phyloP scores from a whole-genome alignment of 306 rosid species.

The Quercus parvula region DNA sequence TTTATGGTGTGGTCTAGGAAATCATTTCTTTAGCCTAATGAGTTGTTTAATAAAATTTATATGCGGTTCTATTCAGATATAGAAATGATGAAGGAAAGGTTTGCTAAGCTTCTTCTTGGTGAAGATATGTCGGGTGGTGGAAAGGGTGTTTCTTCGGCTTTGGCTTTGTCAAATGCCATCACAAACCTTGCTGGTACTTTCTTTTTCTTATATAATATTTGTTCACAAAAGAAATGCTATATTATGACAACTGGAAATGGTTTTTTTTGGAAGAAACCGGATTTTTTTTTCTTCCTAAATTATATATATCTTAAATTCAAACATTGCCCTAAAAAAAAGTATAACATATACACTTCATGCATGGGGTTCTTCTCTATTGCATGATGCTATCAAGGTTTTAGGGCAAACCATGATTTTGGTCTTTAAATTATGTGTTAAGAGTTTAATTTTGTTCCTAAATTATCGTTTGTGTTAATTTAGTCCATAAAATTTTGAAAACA shows the following conservation, averaged over 20 bases:
- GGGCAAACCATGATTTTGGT: no score
- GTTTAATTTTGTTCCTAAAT: neutral
- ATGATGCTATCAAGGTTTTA: no score
- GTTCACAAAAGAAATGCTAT: neutral
- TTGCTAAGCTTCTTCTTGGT: constrained; percentile 85
- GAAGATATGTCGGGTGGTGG: constrained; percentile 99
- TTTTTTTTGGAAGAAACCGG: neutral
- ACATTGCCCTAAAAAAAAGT: neutral
- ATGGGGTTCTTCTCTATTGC: neutral
- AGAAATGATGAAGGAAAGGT: constrained; percentile 77
- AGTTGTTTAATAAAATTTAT: neutral
- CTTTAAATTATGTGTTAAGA: no score
- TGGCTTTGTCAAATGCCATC: constrained; percentile 89
- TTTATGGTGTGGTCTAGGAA: neutral
- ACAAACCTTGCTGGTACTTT: constrained; percentile 85
- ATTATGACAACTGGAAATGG: neutral
- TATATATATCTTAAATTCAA: no score
- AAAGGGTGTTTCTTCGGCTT: constrained; percentile 93
- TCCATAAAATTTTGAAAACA: no score
- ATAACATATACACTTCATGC: neutral
- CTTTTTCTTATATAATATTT: neutral
- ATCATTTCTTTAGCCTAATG: neutral
- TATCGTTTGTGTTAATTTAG: no score
- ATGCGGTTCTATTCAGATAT: constrained; percentile 43
- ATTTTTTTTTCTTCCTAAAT: no score